Evolutionary conservation across 768 basidiomycete species (phyloP), one percentile per base, ranked within the genome.

Genomic region (Russula virescens): DNA sequence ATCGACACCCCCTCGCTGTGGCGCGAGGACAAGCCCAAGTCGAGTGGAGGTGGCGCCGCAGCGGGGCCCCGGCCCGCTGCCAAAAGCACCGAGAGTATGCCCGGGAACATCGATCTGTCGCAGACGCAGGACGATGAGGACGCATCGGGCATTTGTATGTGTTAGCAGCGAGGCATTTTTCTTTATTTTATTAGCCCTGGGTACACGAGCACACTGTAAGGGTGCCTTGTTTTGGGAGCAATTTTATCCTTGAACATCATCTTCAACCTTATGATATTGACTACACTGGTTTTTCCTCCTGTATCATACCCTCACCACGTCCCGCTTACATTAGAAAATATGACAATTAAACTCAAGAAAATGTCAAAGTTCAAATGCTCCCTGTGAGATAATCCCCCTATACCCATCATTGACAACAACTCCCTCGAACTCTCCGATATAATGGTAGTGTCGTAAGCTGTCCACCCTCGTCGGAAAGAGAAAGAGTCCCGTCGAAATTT

Each of bases 1-100:
- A 68, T 95, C 55, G 89, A 91, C 42, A 91, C 89, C 0, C 90
- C 91, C 0, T 87, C 86, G 72, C 75, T 95, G 52, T 94, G 91
- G 91, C 81, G 38, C 45, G 51, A 82, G 26, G 67, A 73, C 16
- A 60, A 68, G 18, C 56, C 64, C 34, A 73, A 67, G 35, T 70
- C 68, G 51, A 38, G 38, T 2, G 10, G 38, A 38, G 8, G 31
- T 31, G 8, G 38, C 10, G 8, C 47, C 61, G 45, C 57, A 10
- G 58, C 52, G 4, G 58, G 58, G 28, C 58, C 21, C 25, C 25
- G 14, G 25, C 13, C 56, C 34, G 9, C 48, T 5, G 19, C 16
- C 9, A 18, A 8, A 1, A 1, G 2, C n/a, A 23, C 35, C 18
- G 56, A 70, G 62, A 59, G 69, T 5, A 80, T 80, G 79, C 79